Conservation (phyloP, 2,329 filamentous ascomycete genomes). For the Ophiocordyceps camponoti-floridani region DNA sequence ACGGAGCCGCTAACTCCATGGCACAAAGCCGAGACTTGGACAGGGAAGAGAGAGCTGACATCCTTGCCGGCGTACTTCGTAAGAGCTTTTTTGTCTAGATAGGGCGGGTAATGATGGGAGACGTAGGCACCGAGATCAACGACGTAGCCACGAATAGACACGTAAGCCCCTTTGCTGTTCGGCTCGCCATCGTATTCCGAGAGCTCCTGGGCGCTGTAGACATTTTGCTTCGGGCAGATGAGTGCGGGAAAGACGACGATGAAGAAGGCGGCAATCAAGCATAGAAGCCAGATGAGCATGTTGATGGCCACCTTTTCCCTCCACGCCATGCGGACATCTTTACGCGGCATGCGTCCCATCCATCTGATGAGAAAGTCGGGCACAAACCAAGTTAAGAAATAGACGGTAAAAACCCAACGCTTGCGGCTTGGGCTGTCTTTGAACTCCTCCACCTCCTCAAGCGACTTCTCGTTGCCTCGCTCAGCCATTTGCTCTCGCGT, state of each 20-base stretch:
- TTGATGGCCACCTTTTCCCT: conserved; percentile 97
- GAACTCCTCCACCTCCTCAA: conserved; percentile 79
- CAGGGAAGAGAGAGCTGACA: conserved; percentile 74
- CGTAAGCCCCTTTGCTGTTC: conserved; percentile 41
- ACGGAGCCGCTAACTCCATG: conserved; percentile 50
- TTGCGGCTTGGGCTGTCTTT: conserved; percentile 64
- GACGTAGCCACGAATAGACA: conserved; percentile 76
- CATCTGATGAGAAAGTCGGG: conserved; percentile 68
- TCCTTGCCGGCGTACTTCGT: conserved; percentile 75
- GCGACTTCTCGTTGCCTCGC: conserved; percentile 77
- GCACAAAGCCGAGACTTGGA: conserved; percentile 88
- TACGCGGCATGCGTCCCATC: conserved; percentile 72
- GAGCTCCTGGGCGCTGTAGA: conserved; percentile 67
- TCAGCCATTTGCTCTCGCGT: conserved; percentile 90
- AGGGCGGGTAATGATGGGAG: conserved; percentile 52
- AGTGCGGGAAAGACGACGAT: conserved; percentile 73
- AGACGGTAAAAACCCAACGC: conserved; percentile 78
- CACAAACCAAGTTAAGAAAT: conserved; percentile 67
- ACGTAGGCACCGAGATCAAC: conserved; percentile 65
- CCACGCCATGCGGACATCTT: conserved; percentile 87
- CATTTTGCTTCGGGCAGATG: conserved; percentile 81
- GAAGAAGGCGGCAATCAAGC: conserved; percentile 65
- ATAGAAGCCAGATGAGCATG: conserved; percentile 85
- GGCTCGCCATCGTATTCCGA: conserved; percentile 57
- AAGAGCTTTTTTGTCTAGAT: conserved; percentile 40